Evolutionary conservation across 1,139 yeast genomes (phyloP).

Genomic region (Suhomyces bolitotheri): DNA sequence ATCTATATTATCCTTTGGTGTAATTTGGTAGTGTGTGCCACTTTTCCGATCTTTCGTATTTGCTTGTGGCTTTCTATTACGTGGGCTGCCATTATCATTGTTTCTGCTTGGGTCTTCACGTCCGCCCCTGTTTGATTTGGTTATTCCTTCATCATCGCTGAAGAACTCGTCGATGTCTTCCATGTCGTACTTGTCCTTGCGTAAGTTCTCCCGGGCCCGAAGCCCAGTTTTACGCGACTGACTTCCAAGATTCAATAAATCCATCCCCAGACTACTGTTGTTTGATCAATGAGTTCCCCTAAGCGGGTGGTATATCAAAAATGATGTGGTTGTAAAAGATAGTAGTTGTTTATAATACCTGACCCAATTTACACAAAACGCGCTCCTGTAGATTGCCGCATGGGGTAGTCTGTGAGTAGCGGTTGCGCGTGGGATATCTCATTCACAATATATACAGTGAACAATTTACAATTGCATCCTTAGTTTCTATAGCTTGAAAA

Average conservation of each 20-base stretch:
- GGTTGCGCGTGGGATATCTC: too few relatives aligned
- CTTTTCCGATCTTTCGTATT: slow-evolving; percentile 1
- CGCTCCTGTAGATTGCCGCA: slow-evolving; percentile 3
- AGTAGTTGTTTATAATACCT: slow-evolving; percentile 10
- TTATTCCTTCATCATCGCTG: slow-evolving; percentile 42
- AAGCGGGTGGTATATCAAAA: neutral
- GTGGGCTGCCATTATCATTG: neutral
- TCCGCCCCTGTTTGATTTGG: slow-evolving; percentile 1
- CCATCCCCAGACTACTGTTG: slow-evolving; percentile 37
- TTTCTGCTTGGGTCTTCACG: slow-evolving; percentile 2
- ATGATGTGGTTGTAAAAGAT: neutral
- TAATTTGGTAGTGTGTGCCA: slow-evolving; percentile 5
- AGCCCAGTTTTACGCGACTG: slow-evolving; percentile 64
- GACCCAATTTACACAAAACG: slow-evolving; percentile 11
- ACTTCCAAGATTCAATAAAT: slow-evolving; percentile 53
- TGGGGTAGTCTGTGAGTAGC: neutral
- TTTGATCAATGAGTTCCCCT: neutral
- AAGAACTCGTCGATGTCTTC: slow-evolving; percentile 82
- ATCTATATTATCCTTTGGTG: slow-evolving; percentile 20
- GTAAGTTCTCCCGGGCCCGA: slow-evolving; percentile 49
- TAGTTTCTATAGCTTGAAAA: too few relatives aligned
- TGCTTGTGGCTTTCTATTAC: neutral
- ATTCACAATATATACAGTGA: too few relatives aligned
- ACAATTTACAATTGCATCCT: too few relatives aligned
- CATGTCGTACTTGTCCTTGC: slow-evolving; percentile 69